Base-by-base conservation (phyloP, 768 basidiomycete species). In the Lactarius trivialis region DNA sequence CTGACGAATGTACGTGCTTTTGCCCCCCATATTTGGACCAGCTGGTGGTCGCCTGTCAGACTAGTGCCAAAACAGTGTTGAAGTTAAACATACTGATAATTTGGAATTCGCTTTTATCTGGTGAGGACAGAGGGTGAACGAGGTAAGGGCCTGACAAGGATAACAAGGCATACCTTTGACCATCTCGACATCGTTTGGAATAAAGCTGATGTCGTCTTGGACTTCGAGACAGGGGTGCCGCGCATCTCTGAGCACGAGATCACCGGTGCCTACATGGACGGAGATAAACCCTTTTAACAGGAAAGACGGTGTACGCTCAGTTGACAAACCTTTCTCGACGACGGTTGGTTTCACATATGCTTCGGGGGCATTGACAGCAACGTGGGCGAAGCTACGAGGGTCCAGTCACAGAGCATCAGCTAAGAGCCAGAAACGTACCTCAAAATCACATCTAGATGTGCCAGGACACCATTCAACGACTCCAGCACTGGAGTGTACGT, bases 11-110 rank as follows among this genome's bases (percentile, higher is more conserved):
- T 95, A 98, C 0, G 96, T 98, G 53, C 91, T 93, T 75, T 99
- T 99, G 63, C 97, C 97, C 56, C 97, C 97, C 91, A 98, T 98
- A 74, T 99, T 99, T 0, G 97, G 97, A 6, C 97, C 97, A 24
- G 96, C 90, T 91, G 45, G 26, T 60, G 5, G 26, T 37, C 39
- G 36, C 21, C 30, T 21, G 49, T 53, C 54, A 53, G 48, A 57
- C 14, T 55, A 53, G 41, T 6, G 54, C 41, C 33, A 28, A 37
- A 43, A 41, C 33, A 43, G 4, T 37, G 4, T 55, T 19, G 36
- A 3, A 66, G 4, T 55, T 19, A 33, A 3, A 66, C 85, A 63
- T 68, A 90, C 89, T 98, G 67, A 98, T 95, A 58, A 98, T 95
- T 64, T 92, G 88, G 74, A 99, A 95, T 73, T 98, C 96, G 67